Evolutionary conservation across 2,329 filamentous ascomycete species (phyloP).

Genomic region (Venturia pyrina): DNA sequence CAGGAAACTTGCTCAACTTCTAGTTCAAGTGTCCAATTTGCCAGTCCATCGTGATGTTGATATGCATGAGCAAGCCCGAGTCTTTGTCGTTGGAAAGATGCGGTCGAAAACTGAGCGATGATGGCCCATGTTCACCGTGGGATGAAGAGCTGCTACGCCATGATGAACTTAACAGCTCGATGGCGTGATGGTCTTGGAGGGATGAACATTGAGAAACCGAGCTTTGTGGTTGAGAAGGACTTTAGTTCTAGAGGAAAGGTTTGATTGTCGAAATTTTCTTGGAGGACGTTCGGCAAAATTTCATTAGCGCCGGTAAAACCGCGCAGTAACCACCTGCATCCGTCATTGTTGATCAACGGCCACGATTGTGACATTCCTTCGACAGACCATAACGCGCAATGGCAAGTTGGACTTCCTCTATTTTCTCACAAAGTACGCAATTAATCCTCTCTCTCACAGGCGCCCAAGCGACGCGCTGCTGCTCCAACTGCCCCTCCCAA

Average conservation of each 20-base stretch:
- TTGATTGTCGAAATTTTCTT: not conserved
- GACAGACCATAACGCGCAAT: not conserved
- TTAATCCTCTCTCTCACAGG: not conserved
- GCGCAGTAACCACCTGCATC: not conserved
- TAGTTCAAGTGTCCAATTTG: not conserved
- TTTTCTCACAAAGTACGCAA: not conserved
- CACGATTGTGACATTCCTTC: not conserved
- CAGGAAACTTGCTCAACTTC: not conserved
- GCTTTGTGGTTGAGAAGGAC: not conserved
- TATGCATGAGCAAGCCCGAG: not conserved
- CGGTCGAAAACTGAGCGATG: no score
- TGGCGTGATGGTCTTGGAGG: not conserved
- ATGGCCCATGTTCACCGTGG: not conserved
- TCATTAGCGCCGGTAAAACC: not conserved
- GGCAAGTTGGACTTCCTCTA: not conserved
- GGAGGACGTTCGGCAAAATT: not conserved
- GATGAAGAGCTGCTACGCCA: not conserved
- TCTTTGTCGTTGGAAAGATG: not conserved
- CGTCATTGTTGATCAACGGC: not conserved
- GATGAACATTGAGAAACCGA: not conserved
- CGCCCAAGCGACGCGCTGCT: slow-evolving; percentile 7
- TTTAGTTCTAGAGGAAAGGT: not conserved
- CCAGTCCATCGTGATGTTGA: not conserved
- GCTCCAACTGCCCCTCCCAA: not conserved
- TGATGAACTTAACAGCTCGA: not conserved